These are phyloP conservation scores for Tilletia caries DNA, from an alignment of 1,284 basidiomycete genomes.

Conservation along the genomic window DNA sequence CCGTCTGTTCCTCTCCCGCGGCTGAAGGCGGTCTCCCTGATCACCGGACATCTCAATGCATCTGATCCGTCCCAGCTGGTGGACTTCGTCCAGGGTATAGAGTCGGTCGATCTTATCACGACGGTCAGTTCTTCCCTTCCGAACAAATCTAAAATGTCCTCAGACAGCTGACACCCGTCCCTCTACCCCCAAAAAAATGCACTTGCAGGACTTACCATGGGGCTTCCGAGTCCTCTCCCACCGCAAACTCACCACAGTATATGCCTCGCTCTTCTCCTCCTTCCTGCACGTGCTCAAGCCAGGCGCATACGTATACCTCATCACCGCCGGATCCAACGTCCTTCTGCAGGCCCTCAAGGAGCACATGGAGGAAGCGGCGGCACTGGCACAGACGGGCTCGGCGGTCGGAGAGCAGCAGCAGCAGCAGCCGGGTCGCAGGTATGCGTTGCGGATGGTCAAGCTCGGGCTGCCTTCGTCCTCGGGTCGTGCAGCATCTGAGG, in stretches of 20 bases:
- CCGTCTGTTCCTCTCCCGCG: background rate
- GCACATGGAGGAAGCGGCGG: background rate
- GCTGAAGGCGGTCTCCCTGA: background rate
- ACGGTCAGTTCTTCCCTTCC: background rate
- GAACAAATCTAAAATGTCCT: no score
- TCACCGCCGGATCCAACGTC: background rate
- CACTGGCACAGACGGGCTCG: background rate
- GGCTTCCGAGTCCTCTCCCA: background rate
- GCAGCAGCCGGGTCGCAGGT: background rate
- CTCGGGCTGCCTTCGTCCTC: no score
- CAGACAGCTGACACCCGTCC: no score
- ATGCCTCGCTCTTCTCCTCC: background rate
- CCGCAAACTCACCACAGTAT: background rate
- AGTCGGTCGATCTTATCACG: background rate
- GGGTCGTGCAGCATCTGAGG: no score
- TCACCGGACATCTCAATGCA: background rate
- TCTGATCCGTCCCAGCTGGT: background rate
- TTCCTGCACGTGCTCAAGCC: background rate
- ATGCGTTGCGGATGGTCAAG: background rate
- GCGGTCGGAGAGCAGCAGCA: no score
- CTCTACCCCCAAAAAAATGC: no score
- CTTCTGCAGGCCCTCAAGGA: background rate
- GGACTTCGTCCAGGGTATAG: background rate
- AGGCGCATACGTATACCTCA: background rate
- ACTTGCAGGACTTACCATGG: background rate